A percentile compares a stretch with the other conserved stretches of the same genome.
These are phyloP conservation scores for Schoenoplectus tabernaemontani DNA, from an alignment of 202 grass and related monocot species.

Conservation along the genomic window DNA sequence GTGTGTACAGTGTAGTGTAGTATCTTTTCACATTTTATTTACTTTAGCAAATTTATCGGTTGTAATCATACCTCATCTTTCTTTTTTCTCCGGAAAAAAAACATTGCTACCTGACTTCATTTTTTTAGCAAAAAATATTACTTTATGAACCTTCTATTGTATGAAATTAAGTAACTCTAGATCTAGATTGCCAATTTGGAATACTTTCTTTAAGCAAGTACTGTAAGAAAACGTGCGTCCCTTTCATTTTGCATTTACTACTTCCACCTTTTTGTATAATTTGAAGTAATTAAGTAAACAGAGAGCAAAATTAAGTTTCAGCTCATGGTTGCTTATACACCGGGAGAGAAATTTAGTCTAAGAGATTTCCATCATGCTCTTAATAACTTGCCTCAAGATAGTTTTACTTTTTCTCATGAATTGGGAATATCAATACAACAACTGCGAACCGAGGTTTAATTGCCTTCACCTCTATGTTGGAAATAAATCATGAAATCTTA, in stretches of 20 bases:
- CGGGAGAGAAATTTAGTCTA: conserved; percentile 65
- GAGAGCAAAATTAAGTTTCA: conserved; percentile 25
- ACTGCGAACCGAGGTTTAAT: conserved; percentile 31
- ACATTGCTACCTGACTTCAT: no score
- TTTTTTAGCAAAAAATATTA: no score
- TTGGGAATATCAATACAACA: conserved; percentile 20
- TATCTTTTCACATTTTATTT: no score
- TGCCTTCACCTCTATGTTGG: not conserved
- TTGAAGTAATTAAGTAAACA: conserved; percentile 1
- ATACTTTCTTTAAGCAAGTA: not conserved
- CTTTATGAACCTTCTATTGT: not conserved
- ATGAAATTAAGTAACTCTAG: not conserved
- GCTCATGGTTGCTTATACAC: conserved; percentile 66
- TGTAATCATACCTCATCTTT: no score
- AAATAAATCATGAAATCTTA: no score
- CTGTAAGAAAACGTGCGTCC: not conserved
- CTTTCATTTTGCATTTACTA: no score
- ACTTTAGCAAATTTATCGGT: no score
- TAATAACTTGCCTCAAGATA: conserved; percentile 55
- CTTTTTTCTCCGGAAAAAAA: no score
- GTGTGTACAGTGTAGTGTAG: no score
- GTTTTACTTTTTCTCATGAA: conserved; percentile 44
- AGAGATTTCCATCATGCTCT: conserved; percentile 82
- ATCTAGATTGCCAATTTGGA: not conserved
- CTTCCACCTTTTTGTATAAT: not conserved